Evolutionary conservation across 352 stramenopile species (phyloP).

Genomic region (Phytopythium ostracodes): DNA sequence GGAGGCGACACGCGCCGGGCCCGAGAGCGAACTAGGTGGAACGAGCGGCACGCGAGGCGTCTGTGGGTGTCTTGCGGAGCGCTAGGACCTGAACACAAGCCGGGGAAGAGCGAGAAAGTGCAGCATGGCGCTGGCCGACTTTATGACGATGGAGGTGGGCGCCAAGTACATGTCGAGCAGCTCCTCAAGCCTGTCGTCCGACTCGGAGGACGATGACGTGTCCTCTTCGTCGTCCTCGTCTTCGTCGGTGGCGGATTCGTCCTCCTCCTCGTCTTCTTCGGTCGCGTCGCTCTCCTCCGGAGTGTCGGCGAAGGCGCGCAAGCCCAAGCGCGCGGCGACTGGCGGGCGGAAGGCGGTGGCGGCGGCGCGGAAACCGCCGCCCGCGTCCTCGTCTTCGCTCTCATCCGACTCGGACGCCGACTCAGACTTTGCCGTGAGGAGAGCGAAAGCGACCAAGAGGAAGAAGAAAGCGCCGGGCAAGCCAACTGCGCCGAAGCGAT

Average conservation of each 20-base stretch:
- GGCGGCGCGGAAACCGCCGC: neutral
- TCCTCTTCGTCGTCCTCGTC: conserved; percentile 39
- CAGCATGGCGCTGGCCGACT: conserved; percentile 64
- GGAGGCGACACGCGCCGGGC: neutral
- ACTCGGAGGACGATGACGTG: conserved; percentile 49
- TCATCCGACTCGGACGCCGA: conserved; percentile 23
- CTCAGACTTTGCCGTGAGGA: conserved; percentile 16
- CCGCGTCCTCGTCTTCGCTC: neutral
- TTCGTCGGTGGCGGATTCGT: conserved; percentile 32
- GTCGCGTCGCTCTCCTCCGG: conserved; percentile 12
- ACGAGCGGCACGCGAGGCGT: neutral
- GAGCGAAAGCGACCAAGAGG: conserved; percentile 11
- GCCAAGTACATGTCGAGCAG: conserved; percentile 80
- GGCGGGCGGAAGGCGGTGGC: conserved; percentile 5
- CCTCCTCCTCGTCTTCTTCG: conserved; percentile 27
- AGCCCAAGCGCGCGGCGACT: conserved; percentile 8
- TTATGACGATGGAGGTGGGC: conserved; percentile 71
- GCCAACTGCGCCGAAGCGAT: conserved; percentile 13
- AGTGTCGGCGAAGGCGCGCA: conserved; percentile 15
- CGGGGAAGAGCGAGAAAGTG: neutral
- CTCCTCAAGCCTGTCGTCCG: conserved; percentile 72
- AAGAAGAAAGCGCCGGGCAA: conserved; percentile 21
- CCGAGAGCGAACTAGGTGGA: neutral
- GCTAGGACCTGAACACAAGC: neutral
- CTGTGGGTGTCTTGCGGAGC: neutral